These are phyloP conservation scores for Hypoxylon lenormandii DNA, from an alignment of 495 filamentous ascomycete species.

Conservation along the genomic window DNA sequence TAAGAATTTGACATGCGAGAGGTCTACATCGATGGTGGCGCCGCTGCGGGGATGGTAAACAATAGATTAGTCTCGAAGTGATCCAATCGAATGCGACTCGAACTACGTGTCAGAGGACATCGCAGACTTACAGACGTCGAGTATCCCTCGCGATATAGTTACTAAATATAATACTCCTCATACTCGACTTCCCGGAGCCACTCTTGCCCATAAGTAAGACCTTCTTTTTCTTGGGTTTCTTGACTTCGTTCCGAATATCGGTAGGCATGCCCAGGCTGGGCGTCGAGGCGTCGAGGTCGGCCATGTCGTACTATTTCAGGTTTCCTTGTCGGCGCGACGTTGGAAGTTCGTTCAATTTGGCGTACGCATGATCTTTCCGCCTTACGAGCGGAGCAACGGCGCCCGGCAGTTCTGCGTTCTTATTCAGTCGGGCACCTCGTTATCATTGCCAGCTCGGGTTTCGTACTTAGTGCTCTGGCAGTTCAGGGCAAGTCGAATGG, in stretches of 20 bases:
- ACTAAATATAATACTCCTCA: conserved; percentile 97
- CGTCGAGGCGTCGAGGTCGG: conserved; percentile 43
- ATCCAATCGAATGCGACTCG: background rate
- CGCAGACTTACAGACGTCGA: conserved; percentile 70
- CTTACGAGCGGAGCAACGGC: background rate
- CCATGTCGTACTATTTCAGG: conserved; percentile 23
- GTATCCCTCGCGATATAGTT: conserved; percentile 98
- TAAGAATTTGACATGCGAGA: conserved; percentile 97
- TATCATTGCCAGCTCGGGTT: background rate
- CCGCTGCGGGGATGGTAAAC: conserved; percentile 60
- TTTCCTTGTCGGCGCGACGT: conserved; percentile 35
- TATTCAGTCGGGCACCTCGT: conserved; percentile 11
- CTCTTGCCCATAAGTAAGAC: conserved; percentile 84
- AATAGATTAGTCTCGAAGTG: too few species aligned
- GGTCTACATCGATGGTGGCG: conserved; percentile 98
- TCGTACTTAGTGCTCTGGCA: background rate
- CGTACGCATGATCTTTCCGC: conserved; percentile 29
- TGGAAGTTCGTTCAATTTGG: conserved; percentile 29
- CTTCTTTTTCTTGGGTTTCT: conserved; percentile 72
- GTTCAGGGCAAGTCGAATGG: background rate
- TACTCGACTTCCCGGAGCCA: conserved; percentile 98
- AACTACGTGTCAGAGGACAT: background rate
- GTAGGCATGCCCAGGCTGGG: conserved; percentile 33
- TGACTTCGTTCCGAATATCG: conserved; percentile 58
- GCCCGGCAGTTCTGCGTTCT: background rate